phyloP scores from a whole-genome alignment of 345 rosid genomes.

The Acer yangbiense region DNA sequence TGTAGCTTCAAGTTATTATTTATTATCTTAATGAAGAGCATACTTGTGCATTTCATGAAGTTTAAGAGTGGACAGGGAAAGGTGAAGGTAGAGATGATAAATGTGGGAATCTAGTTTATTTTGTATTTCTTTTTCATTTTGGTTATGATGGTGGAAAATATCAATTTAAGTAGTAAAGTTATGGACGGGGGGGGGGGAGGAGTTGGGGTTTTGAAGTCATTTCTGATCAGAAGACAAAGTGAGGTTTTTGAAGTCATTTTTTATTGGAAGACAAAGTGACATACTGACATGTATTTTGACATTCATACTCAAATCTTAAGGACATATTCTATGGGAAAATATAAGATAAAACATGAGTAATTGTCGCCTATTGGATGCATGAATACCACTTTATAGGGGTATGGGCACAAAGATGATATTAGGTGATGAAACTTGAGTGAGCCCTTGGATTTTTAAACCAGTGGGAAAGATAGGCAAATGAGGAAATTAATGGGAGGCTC shows the following conservation, averaged over 20 bases:
- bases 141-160: not conserved
- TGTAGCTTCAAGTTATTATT: not conserved
- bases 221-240: no score
- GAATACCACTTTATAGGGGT: not conserved
- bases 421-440: not conserved
- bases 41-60: not conserved
- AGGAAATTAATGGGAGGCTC: not conserved
- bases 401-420: slow-evolving; percentile 6
- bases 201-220: no score
- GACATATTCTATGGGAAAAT: not conserved
- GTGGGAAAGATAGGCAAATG: not conserved
- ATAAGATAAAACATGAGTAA: not conserved
- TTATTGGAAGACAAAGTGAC: not conserved
- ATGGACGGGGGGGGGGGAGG: no score
- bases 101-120: not conserved
- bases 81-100: not conserved
- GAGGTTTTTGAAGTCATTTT: not conserved
- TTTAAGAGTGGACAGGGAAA: not conserved
- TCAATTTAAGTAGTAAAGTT: not conserved
- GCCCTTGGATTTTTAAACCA: not conserved
- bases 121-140: not conserved
- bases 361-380: not conserved
- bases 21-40: not conserved
- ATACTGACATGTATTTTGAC: not conserved
- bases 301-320: not conserved